Evolutionary conservation across 805 yeast genomes (phyloP).

Genomic region (Saccharomyces mikatae): DNA sequence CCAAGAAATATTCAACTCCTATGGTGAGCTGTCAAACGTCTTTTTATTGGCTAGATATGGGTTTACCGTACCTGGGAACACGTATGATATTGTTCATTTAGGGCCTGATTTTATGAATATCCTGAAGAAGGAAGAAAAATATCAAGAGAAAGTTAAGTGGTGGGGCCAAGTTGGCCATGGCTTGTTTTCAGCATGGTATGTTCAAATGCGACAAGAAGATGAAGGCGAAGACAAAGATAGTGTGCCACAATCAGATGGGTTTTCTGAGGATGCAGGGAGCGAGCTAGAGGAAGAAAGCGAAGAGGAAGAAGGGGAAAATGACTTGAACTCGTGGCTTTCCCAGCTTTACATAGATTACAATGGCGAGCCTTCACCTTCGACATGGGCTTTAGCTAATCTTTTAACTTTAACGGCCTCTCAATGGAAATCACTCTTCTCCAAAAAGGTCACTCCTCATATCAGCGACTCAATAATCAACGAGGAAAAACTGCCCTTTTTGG

Average conservation of each 20-base stretch:
- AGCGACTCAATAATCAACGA: neutral
- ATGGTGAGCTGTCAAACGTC: constrained; percentile 66
- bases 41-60: constrained; percentile 71
- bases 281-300: constrained; percentile 11
- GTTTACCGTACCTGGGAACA: constrained; percentile 50
- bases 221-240: constrained; percentile 4
- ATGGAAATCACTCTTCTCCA: constrained; percentile 8
- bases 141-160: constrained; percentile 16
- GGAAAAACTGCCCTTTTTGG: constrained; percentile 1
- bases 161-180: constrained; percentile 18
- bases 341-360: constrained; percentile 33
- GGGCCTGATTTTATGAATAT: constrained; percentile 29
- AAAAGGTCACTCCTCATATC: neutral
- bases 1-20: constrained; percentile 70
- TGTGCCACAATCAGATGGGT: constrained; percentile 3
- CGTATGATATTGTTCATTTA: constrained; percentile 50
- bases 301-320: constrained; percentile 12
- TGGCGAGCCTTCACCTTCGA: constrained; percentile 40
- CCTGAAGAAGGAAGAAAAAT: constrained; percentile 6
- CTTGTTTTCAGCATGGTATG: constrained; percentile 12
- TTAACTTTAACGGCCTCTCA: constrained; percentile 27
- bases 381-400: constrained; percentile 36
- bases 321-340: constrained; percentile 36
- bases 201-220: constrained; percentile 6
- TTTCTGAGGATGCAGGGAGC: constrained; percentile 6